Percentiles rank a stretch among this genome's conserved stretches.
phyloP scores from a whole-genome alignment of 768 basidiomycete genomes.

The Suillus occidentalis region DNA sequence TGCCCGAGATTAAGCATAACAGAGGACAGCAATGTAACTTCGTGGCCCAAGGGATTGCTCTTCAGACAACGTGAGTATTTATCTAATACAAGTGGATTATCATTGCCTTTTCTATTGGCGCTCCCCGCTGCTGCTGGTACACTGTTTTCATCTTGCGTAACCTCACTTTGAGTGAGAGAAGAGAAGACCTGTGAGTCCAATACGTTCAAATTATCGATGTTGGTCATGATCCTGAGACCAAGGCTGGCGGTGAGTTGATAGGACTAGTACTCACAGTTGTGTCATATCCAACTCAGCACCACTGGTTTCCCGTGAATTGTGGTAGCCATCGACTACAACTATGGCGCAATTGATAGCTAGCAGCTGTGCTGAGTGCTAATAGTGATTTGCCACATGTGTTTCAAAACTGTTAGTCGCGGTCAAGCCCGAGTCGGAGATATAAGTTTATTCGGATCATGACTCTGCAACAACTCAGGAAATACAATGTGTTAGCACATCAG shows the following conservation, averaged over 20 bases:
- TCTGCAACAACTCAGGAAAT: too few species aligned
- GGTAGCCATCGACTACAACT: background rate
- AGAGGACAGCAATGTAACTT: conserved; percentile 7
- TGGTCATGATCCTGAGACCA: background rate
- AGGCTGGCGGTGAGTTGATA: background rate
- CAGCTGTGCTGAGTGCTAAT: too few species aligned
- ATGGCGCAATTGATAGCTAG: background rate
- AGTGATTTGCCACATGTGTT: too few species aligned
- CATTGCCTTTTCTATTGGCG: conserved; percentile 8
- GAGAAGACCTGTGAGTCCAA: background rate
- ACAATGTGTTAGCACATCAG: too few species aligned
- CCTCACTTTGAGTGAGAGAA: background rate
- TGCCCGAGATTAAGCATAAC: conserved; percentile 8
- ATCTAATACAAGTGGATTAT: background rate
- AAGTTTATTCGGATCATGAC: too few species aligned
- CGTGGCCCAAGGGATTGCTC: conserved; percentile 8
- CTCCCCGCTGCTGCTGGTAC: background rate
- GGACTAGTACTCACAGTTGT: background rate
- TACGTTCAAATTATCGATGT: background rate
- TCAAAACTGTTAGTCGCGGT: too few species aligned
- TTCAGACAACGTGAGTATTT: background rate
- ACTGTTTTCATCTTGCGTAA: background rate
- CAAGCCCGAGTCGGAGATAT: too few species aligned
- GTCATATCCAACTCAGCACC: background rate
- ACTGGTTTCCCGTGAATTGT: background rate